Evolutionary conservation across 768 basidiomycete species (phyloP), one percentile per base, ranked within the genome.

Genomic region (Rhodosporidiobolus odoratus): DNA sequence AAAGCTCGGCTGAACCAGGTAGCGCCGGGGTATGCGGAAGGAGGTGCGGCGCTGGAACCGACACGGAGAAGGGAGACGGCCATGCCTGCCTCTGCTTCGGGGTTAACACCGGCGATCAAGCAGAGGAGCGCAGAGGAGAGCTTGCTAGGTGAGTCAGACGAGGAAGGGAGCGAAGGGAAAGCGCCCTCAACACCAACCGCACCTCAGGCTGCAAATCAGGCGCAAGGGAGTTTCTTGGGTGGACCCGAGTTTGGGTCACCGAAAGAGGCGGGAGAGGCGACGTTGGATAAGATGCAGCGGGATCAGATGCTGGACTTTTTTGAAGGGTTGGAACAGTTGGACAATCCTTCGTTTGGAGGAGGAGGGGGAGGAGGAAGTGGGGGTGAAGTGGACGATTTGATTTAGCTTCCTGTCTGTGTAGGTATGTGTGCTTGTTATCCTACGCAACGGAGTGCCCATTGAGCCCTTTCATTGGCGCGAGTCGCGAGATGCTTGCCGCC

Each of bases 271-370:
- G 72, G 67, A 40, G 35, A 23, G 3, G 59, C 21, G 48, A 54
- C 32, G 53, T 53, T 50, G 72, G 67, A 74, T 37, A 58, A 52
- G 10, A 65, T 73, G 34, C 74, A 78, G 25, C 82, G 80, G 72
- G 86, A 87, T 45, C 87, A 88, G 23, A 90, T 93, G 89, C 87
- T 90, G 59, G 86, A 89, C 72, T 79, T 92, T 37, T 89, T 91
- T n/a, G 86, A 89, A 75, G 87, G 88, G 72, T 81, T 91, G 27
- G 86, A 90, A 75, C 86, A 88, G 73, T 82, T 94, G 78, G 86
- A 87, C 62, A 81, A 83, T 25, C n/a, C 40, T 27, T 50, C 53
- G 47, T 68, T 66, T 13, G 63, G 63, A 2, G 38, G 41, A 6
- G 38, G 19, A 3, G 38, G 21, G 9, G 30, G 30, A 30, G 19